Conservation (phyloP, 2,329 filamentous ascomycete species). For the Cladorrhinum sp. region DNA sequence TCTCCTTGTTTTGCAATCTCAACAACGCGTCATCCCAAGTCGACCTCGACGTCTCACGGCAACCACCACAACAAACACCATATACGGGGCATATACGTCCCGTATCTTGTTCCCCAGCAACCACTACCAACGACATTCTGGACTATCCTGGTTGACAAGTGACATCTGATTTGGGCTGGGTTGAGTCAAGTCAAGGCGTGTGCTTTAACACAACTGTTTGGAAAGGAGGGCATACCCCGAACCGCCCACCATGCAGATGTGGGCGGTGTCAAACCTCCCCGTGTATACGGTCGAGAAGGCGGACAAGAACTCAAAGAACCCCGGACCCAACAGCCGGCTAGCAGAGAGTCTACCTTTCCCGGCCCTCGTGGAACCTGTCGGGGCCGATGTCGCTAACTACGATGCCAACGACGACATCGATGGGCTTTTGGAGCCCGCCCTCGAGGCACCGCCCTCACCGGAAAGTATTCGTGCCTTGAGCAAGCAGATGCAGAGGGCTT, state of each 20-base stretch:
- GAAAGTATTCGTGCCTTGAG: constrained; percentile 56
- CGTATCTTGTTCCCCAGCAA: not conserved
- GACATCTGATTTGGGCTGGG: constrained; percentile 11
- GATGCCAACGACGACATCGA: constrained; percentile 29
- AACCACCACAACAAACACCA: not conserved
- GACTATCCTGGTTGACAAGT: constrained; percentile 10
- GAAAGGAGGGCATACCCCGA: constrained; percentile 3
- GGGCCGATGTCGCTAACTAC: constrained; percentile 10
- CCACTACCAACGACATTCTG: constrained; percentile 11
- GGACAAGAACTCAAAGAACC: constrained; percentile 23
- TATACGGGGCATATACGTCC: not conserved
- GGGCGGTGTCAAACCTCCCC: constrained; percentile 28
- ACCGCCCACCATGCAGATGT: constrained; percentile 29
- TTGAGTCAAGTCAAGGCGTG: not conserved
- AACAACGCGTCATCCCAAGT: not conserved
- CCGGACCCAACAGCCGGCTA: constrained; percentile 9
- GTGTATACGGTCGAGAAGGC: constrained; percentile 26
- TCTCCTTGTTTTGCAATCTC: constrained; percentile 6
- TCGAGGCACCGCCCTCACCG: constrained; percentile 60
- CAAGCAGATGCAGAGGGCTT: constrained; percentile 56
- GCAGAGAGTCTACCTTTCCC: constrained; percentile 3
- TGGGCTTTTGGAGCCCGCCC: constrained; percentile 52
- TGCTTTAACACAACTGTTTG: not conserved
- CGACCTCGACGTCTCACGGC: constrained; percentile 1
- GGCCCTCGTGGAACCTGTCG: constrained; percentile 17